Conservation (phyloP, 768 basidiomycete species). For the Tylopilus rubrobrunneus region DNA sequence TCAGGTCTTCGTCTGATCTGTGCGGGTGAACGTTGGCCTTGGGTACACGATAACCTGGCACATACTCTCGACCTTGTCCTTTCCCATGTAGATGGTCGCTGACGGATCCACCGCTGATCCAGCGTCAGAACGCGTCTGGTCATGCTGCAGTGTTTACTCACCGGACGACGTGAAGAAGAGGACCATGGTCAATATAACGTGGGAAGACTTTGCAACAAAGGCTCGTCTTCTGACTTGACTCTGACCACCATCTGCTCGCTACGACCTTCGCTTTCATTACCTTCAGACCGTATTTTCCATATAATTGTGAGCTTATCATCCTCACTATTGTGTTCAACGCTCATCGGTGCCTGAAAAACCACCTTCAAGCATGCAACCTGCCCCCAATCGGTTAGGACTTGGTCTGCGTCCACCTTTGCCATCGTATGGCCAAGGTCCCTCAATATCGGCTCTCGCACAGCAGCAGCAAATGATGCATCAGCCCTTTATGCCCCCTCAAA, state of each 20-base stretch:
- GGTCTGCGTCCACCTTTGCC: constrained; percentile 85
- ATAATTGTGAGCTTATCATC: constrained; percentile 1
- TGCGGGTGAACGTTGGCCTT: constrained; percentile 15
- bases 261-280: not conserved
- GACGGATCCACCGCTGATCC: constrained; percentile 56
- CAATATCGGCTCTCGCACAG: constrained; percentile 86
- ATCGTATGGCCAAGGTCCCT: constrained; percentile 88
- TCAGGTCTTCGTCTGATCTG: constrained; percentile 85
- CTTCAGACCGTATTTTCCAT: not conserved
- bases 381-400: constrained; percentile 76
- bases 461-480: constrained; percentile 65
- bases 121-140: not conserved
- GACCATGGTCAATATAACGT: constrained; percentile 41
- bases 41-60: constrained; percentile 5
- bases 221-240: not conserved
- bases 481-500: constrained; percentile 68
- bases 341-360: no score
- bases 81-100: constrained; percentile 86
- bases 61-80: constrained; percentile 94
- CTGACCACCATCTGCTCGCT: constrained; percentile 1
- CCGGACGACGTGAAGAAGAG: constrained; percentile 60
- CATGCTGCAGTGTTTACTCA: constrained; percentile 8
- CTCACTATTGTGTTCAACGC: no score
- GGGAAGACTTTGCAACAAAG: not conserved
- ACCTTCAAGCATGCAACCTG: constrained; percentile 50